Conservation (phyloP, 140 eudicot genomes). For the Oenanthe javanica region DNA sequence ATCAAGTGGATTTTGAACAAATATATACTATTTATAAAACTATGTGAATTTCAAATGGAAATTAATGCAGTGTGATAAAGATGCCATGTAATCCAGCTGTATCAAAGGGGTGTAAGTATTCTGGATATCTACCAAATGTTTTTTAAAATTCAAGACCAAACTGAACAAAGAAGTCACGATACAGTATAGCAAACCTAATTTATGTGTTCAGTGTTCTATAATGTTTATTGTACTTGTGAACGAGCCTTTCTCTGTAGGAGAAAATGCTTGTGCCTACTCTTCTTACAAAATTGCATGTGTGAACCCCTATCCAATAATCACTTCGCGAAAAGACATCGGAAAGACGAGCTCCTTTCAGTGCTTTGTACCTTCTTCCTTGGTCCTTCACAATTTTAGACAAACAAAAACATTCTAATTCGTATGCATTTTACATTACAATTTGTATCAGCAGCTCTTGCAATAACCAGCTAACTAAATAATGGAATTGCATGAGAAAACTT, state of each 20-base stretch:
- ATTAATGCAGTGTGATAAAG: not conserved
- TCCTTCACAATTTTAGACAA: not conserved
- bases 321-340: not conserved
- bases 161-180: too few relatives aligned
- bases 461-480: not conserved
- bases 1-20: not conserved
- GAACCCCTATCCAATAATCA: not conserved
- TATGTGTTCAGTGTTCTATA: too few relatives aligned
- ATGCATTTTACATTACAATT: not conserved
- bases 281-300: not conserved
- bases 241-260: not conserved
- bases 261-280: not conserved
- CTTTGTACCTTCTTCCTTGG: not conserved
- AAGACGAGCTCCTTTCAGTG: not conserved
- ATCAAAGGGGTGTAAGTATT: not conserved
- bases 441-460: not conserved
- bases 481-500: not conserved
- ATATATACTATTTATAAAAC: not conserved
- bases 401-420: not conserved
- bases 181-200: too few relatives aligned
- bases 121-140: too few relatives aligned
- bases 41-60: not conserved
- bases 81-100: not conserved
- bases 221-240: too few relatives aligned
- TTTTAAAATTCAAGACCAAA: too few relatives aligned